Conservation (phyloP, 2,329 filamentous ascomycete species). For the Phyllachora maydis region DNA sequence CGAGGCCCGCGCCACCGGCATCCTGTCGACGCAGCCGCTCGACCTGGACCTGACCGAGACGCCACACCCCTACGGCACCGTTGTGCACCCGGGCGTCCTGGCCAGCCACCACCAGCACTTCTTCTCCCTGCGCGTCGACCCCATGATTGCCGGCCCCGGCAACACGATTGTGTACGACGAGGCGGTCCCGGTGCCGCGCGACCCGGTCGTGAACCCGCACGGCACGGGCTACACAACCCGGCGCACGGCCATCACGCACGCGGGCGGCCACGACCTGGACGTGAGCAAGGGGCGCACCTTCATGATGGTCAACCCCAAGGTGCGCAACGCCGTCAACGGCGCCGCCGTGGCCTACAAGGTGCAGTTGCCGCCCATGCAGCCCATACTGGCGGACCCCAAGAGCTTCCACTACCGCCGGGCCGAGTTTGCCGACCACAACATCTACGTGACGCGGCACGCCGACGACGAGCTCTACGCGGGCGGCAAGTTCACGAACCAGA, state of each 20-base stretch:
- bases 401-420: constrained; percentile 13
- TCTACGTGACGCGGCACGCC: constrained; percentile 15
- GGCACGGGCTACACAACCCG: constrained; percentile 25
- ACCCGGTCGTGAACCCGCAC: constrained; percentile 20
- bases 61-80: constrained; percentile 29
- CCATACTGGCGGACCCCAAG: constrained; percentile 25
- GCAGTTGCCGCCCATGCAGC: constrained; percentile 31
- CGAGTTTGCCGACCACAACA: constrained; percentile 13
- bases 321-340: constrained; percentile 30
- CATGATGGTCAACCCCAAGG: constrained; percentile 32
- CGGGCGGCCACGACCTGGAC: constrained; percentile 24
- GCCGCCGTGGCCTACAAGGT: constrained; percentile 35
- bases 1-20: constrained; percentile 45
- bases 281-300: constrained; percentile 26
- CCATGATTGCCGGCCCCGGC: constrained; percentile 33
- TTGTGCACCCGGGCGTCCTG: constrained; percentile 39
- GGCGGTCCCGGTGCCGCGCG: constrained; percentile 27
- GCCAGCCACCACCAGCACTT: constrained; percentile 59
- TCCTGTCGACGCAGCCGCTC: constrained; percentile 30
- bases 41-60: constrained; percentile 32
- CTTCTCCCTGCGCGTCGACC: constrained; percentile 45
- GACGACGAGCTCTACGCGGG: constrained; percentile 16
- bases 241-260: constrained; percentile 22
- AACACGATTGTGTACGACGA: constrained; percentile 38
- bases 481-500: constrained; percentile 18